Percentiles rank a stretch among this genome's conserved stretches.
phyloP scores from a whole-genome alignment of 1,284 basidiomycete genomes.

The Puccinia horiana region DNA sequence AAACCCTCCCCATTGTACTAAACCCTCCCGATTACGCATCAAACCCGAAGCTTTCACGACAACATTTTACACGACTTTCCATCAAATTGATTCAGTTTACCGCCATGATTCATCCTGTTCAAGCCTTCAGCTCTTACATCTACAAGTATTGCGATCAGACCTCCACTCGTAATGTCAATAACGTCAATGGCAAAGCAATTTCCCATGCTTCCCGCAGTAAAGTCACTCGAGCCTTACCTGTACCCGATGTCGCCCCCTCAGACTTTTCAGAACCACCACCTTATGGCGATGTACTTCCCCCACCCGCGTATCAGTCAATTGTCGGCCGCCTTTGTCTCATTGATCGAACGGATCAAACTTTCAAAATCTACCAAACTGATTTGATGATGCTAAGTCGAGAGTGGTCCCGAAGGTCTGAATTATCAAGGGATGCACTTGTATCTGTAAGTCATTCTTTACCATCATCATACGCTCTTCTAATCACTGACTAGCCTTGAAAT shows the following conservation, averaged over 20 bases:
- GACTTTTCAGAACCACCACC: conserved; percentile 27
- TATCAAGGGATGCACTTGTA: conserved; percentile 29
- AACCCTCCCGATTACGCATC: neutral
- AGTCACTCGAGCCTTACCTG: neutral
- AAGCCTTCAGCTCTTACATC: conserved; percentile 20
- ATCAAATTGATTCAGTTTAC: neutral
- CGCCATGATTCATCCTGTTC: neutral
- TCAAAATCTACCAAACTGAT: conserved; percentile 48
- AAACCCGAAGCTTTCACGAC: neutral
- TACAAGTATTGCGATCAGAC: conserved; percentile 24
- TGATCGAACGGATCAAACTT: conserved; percentile 34
- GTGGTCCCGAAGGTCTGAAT: conserved; percentile 14
- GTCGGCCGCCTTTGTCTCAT: conserved; percentile 30
- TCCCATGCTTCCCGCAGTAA: neutral
- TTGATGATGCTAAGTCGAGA: conserved; percentile 31
- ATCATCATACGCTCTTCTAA: neutral
- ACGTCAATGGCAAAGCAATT: neutral
- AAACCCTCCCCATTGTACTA: no score
- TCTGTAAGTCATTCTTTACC: conserved; percentile 14
- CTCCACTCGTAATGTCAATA: neutral
- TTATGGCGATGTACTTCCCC: conserved; percentile 24
- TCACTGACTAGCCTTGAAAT: neutral
- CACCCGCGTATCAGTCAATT: conserved; percentile 35
- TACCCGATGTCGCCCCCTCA: neutral
- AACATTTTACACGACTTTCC: neutral